Evolutionary conservation across 805 yeast species (phyloP), one percentile per base, ranked within the genome.

Genomic region (Schwanniomyces vanrijiae): DNA sequence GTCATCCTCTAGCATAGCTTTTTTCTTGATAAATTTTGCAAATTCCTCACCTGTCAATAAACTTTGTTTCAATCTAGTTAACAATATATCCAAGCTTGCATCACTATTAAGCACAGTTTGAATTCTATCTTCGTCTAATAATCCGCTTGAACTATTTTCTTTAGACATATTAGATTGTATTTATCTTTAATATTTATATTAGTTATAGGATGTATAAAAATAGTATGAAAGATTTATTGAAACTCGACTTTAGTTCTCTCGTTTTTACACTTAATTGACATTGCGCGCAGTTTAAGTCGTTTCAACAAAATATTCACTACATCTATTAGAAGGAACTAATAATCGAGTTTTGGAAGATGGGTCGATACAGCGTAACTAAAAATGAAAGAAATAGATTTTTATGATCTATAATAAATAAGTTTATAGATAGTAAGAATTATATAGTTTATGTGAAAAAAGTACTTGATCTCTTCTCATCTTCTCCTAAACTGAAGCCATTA

Each of bases 41-140:
- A 90, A 84, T 60, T 94, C 98, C 58, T 90, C 96, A 53, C 95
- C 85, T 0, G 96, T 84, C 50, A 77, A 76, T 38, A 91, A 75
- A 48, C 90, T 82, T 64, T 86, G 92, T 66, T 92, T 92, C 47
- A 91, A 74, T 37, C 96, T 76, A 1, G 76, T 68, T 43, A 91
- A 72, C 16, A 92, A 72, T 0, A 89, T 76, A 50, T 87, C 94
- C 44, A 90, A 77, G 2, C 95, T 88, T 5, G 82, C 76, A 62
- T 89, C 96, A n/a, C 88, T 78, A 50, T 76, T 76, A 57, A 87
- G 65, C 16, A 86, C 75, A 25, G 68, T 62, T 38, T 69, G 59
- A 28, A 87, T 76, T 45, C 75, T 75, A 26, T 80, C 80, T 43
- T 76, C 80, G 5, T 75, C 75, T 28, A 81, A 60, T n/a, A 80